phyloP scores from a whole-genome alignment of 2,329 filamentous ascomycete species.

The Talaromyces sp. region DNA sequence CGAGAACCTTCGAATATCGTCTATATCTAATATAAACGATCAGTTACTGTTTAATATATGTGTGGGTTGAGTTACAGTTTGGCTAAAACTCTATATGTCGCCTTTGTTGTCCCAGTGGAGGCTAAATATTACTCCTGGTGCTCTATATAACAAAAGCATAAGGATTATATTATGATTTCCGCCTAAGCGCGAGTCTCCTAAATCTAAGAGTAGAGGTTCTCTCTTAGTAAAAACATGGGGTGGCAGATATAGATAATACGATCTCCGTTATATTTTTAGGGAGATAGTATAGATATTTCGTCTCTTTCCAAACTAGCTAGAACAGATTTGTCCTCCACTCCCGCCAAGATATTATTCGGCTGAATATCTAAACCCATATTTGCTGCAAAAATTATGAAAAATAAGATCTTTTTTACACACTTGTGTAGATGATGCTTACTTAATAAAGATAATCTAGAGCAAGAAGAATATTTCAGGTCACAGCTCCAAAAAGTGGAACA shows the following conservation, averaged over 20 bases:
- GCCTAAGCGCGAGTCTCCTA: neutral
- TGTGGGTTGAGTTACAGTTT: neutral
- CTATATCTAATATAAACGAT: no score
- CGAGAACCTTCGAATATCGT: no score
- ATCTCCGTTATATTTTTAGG: neutral
- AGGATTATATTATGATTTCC: neutral
- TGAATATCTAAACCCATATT: conserved; percentile 35
- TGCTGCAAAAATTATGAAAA: conserved; percentile 19
- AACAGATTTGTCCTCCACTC: neutral
- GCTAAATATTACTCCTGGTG: neutral
- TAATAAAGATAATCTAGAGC: neutral
- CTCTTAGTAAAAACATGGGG: no score
- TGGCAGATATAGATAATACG: no score
- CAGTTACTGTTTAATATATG: no score
- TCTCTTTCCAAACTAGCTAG: neutral
- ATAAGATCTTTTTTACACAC: conserved; percentile 8
- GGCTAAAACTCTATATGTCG: neutral
- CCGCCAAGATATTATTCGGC: conserved; percentile 41
- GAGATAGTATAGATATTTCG: neutral
- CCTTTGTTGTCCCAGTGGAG: neutral
- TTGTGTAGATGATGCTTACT: neutral
- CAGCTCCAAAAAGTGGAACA: neutral
- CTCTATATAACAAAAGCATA: neutral
- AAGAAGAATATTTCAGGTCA: neutral
- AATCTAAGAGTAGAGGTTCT: neutral